A percentile compares a stretch with the other conserved stretches of the same genome.
These are phyloP conservation scores for Fabrea salina DNA, from an alignment of 169 alveolate species.

Conservation along the genomic window DNA sequence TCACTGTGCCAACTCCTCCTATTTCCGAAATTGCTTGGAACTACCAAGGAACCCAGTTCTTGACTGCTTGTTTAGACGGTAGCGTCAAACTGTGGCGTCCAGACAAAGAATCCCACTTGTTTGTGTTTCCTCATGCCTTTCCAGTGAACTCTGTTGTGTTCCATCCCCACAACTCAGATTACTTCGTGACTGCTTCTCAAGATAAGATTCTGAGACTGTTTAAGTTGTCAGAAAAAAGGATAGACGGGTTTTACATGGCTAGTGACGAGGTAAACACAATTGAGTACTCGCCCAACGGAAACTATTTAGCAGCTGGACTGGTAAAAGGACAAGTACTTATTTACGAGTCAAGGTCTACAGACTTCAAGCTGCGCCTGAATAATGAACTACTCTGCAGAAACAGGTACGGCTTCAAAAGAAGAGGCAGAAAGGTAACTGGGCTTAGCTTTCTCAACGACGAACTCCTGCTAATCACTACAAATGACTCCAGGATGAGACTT, in stretches of 20 bases:
- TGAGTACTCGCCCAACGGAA: background rate
- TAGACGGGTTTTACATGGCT: background rate
- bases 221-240: background rate
- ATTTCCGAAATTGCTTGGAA: background rate
- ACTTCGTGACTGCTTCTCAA: background rate
- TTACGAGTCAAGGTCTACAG: background rate
- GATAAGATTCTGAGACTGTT: background rate
- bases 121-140: background rate
- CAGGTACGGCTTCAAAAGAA: background rate
- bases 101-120: background rate
- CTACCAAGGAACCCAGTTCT: background rate
- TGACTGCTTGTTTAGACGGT: background rate
- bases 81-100: background rate
- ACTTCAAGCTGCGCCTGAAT: background rate
- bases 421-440: slow-evolving; percentile 10
- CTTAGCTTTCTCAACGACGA: background rate
- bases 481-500: slow-evolving; percentile 30
- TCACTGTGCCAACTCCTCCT: background rate
- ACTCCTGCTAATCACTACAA: background rate
- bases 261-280: background rate
- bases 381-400: background rate
- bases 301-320: slow-evolving; percentile 12
- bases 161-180: background rate
- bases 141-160: background rate
- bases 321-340: background rate